Base-by-base conservation (phyloP, 495 filamentous ascomycete species). In the Cetradonia linearis region DNA sequence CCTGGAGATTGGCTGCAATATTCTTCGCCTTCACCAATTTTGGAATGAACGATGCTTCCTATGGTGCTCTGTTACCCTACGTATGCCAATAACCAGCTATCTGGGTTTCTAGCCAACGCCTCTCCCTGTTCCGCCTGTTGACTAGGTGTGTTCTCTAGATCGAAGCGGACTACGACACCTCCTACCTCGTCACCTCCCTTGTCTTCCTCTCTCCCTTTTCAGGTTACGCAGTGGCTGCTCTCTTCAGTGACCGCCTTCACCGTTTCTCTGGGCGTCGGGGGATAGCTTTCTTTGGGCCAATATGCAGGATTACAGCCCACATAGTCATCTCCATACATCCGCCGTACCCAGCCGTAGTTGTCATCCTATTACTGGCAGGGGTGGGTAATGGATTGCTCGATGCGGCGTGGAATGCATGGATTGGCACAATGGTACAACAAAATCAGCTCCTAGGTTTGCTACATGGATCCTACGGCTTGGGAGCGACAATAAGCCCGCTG, bases 41-140 rank as follows among this genome's bases (percentile, higher is more conserved):
- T 81, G 90, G 90, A 8, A 78, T 82, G 66, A 93, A 89, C 69
- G 90, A 95, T 74, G 86, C 84, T 23, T 86, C 86, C 2, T 86
- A 86, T 64, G 89, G 89, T 47, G 87, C 86, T 64, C 72, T 89
- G 34, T 82, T 88, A 65, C 86, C 76, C 62, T 76, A 73, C 62
- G 77, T 77, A 67, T 63, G 70, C 58, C 20, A 36, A 14, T 36
- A 25, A 31, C 18, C 28, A 54, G 18, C 20, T 33, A 47, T n/a
- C 40, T 55, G 37, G 20, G 25, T 10, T 36, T 23, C n/a, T 13
- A 14, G 18, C 30, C 30, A 25, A 33, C 36, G 37, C 33, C 52
- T 23, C 30, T 27, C 18, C 27, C 40, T 58, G 28, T 25, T 8
- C 30, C 18, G 38, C 46, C 54, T 56, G 20, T 27, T 40, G 48